Conservation (phyloP, 257 asterid species). For the Schizonepeta tenuifolia region DNA sequence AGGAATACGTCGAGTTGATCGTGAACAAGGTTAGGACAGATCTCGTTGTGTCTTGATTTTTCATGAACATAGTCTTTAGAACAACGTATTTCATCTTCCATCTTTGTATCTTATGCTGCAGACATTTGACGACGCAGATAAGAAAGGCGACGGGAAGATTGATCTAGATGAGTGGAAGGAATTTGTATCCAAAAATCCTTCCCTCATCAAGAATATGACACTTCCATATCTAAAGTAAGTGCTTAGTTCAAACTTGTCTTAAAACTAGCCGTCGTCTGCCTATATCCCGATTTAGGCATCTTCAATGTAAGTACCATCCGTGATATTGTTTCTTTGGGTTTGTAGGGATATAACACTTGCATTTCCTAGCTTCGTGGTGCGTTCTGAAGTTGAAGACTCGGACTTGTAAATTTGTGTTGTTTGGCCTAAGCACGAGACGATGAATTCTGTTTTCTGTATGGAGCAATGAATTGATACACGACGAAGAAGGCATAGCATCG, state of each 20-base stretch:
- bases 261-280: neutral
- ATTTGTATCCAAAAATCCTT: conserved; percentile 58
- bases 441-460: neutral
- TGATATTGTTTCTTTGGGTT: neutral
- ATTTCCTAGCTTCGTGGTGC: conserved; percentile 77
- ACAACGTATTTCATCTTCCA: conserved; percentile 2
- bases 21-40: conserved; percentile 66
- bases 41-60: neutral
- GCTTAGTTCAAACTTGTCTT: neutral
- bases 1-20: conserved; percentile 68
- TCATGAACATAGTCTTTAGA: neutral
- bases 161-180: conserved; percentile 74
- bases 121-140: conserved; percentile 78
- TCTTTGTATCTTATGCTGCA: conserved; percentile 21
- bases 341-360: conserved; percentile 77
- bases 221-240: conserved; percentile 62
- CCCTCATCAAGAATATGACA: conserved; percentile 70
- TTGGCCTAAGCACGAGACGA: conserved; percentile 8
- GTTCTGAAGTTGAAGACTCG: conserved; percentile 63
- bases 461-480: neutral
- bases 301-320: conserved; percentile 10
- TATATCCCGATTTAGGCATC: neutral
- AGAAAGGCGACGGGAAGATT: conserved; percentile 64
- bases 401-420: conserved; percentile 41
- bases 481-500: neutral